Base-by-base conservation (phyloP, 768 basidiomycete genomes). In the Podaxis mareebaensis region DNA sequence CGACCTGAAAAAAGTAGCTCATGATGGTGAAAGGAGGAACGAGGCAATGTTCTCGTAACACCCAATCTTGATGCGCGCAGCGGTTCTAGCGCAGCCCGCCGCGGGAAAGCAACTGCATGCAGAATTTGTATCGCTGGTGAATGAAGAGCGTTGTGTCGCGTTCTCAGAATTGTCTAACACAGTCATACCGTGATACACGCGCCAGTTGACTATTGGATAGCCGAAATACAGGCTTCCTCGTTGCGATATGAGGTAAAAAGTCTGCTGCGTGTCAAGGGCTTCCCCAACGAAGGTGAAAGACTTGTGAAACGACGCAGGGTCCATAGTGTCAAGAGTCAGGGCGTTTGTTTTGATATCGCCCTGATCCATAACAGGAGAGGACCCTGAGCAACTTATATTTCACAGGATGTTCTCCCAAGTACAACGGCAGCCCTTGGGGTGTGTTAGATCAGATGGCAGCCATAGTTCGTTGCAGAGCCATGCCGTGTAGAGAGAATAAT, bases 191-290 rank as follows among this genome's bases (percentile, higher is more conserved):
- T 51, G 30, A 26, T 55, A 28, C 52, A 53, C 17, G 17, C 46
- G 42, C 46, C 20, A 49, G 11, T 13, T 40, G 13, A 33, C 60
- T 5, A 54, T 49, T 62, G 46, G 24, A 38, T 52, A 53, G 36
- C 30, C 52, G 46, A 51, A 22, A 40, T 40, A 26, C 12, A 55
- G 48, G 39, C 15, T 62, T 52, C 54, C n/a, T 17, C 26, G 12
- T 48, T 6, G 61, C 55, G 8, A 48, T 52, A 52, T 60, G 59
- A 60, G 48, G 59, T 60, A 60, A 60, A 60, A 17, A 30, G 28
- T 22, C 28, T 2, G 38, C 13, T 11, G 28, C 26, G 36, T 36
- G 30, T 52, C 24, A 24, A 17, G 17, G 13, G 10, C 11, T 51
- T 24, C 39, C 59, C 59, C 36, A 53, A 60, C 40, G 39, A 42